Evolutionary conservation across 106 monocot genomes (phyloP).

Genomic region (Vanilla planifolia): DNA sequence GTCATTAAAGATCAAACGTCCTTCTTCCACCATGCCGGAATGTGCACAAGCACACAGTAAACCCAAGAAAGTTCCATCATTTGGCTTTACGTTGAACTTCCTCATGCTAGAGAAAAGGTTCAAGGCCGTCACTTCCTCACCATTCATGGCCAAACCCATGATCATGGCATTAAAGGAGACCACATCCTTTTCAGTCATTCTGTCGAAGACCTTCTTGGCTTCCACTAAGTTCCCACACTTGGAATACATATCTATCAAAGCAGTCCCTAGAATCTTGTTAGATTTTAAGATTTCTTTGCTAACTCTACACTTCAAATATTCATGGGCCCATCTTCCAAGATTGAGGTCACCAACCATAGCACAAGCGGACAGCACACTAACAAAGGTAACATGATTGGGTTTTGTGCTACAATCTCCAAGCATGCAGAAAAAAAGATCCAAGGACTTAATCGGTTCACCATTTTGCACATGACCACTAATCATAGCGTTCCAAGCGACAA

Average conservation of each 20-base stretch:
- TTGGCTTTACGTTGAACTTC: slow-evolving; percentile 14
- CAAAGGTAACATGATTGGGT: slow-evolving; percentile 53
- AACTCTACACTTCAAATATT: slow-evolving; percentile 10
- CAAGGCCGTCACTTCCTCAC: slow-evolving; percentile 31
- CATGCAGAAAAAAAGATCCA: slow-evolving; percentile 37
- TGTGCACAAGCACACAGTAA: slow-evolving; percentile 32
- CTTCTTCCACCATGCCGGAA: slow-evolving; percentile 29
- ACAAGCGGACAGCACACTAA: slow-evolving; percentile 45
- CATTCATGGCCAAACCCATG: slow-evolving; percentile 56
- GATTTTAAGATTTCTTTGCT: slow-evolving; percentile 8
- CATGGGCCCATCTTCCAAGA: slow-evolving; percentile 40
- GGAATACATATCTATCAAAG: slow-evolving; percentile 76
- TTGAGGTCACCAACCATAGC: slow-evolving; percentile 53
- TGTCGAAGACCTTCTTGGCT: slow-evolving; percentile 49
- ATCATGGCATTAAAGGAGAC: slow-evolving; percentile 70
- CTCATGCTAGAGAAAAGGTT: slow-evolving; percentile 39
- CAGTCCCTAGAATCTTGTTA: slow-evolving; percentile 36
- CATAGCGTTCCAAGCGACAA: slow-evolving; percentile 65
- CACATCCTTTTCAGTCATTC: slow-evolving; percentile 33
- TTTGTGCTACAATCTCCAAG: slow-evolving; percentile 9
- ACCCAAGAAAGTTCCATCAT: slow-evolving; percentile 29
- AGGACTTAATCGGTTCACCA: slow-evolving; percentile 25
- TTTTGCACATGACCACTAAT: slow-evolving; percentile 49
- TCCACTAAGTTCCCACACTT: slow-evolving; percentile 51
- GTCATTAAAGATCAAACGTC: slow-evolving; percentile 16